Evolutionary conservation across 169 alveolate species (phyloP), one percentile per base, ranked within the genome.

Genomic region (Cryptosporidium meleagridis): DNA sequence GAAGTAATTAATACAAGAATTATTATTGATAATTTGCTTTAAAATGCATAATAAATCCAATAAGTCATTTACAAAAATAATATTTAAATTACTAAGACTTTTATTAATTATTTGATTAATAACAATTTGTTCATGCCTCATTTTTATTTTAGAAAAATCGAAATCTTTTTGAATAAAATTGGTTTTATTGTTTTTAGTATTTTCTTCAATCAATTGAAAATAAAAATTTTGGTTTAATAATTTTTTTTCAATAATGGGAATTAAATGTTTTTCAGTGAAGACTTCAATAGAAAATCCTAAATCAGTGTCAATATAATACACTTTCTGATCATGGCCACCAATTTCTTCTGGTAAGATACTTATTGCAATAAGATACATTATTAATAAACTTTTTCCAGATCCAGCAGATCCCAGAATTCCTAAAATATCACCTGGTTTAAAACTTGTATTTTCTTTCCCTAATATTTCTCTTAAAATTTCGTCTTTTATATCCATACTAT

Each of bases 401-500:
- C 75, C 75, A 6, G 21, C 10, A 26, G 73, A 31, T 7, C 89
- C 89, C 45, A 65, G 26, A 2, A 80, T 39, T 26, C 89, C 89
- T 9, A 80, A 26, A 33, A 80, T 31, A 29, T 80, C 89, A 4
- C 89, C 89, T 1, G 89, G 89, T 18, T 55, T 59, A 10, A 80
- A 48, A 12, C 29, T 31, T 5, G 67, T 31, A 39, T 59, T 41
- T 26, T 29, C 70, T 31, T 44, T 75, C 4, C 89, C 89, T 14
- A 80, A 26, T 62, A 80, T 16, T 23, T 16, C 89, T n/a, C 29
- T 59, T 14, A 80, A 16, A 14, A 80, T 45, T 2, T 80, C 89
- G 29, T 80, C 89, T 9, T 65, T 33, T n/a, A 80, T 26, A 4
- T 65, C 68, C 65, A 80, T n/a, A n/a, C 53, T 41, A 44, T 80